phyloP scores from a whole-genome alignment of 192 early-diverging fungal species.

The Umbelopsis sp. region DNA sequence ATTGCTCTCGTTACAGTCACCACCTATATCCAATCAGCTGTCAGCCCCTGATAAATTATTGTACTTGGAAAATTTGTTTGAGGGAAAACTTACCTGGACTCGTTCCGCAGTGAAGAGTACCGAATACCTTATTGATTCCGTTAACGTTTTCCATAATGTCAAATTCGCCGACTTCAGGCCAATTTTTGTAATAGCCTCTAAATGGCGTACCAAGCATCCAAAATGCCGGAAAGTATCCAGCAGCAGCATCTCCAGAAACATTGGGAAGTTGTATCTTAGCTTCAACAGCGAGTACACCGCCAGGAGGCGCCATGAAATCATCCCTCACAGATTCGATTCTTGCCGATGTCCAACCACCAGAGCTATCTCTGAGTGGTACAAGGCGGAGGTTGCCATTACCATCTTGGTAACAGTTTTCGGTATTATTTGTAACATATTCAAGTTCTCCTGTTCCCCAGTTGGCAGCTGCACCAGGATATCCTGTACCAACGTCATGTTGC shows the following conservation, averaged over 20 bases:
- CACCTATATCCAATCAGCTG: neutral
- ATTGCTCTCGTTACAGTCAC: neutral
- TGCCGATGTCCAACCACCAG: neutral
- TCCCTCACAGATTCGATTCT: neutral
- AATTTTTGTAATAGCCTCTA: neutral
- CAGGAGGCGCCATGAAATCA: neutral
- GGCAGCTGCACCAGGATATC: neutral
- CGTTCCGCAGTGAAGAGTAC: neutral
- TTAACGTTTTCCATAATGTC: slow-evolving; percentile 11
- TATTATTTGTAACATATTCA: neutral
- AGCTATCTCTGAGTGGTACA: neutral
- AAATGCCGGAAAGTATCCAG: slow-evolving; percentile 7
- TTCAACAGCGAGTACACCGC: neutral
- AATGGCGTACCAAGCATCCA: slow-evolving; percentile 7
- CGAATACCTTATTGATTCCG: neutral
- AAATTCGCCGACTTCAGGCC: neutral
- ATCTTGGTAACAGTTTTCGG: slow-evolving; percentile 3
- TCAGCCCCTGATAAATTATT: neutral
- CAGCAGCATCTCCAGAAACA: slow-evolving; percentile 1
- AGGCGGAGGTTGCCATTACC: neutral
- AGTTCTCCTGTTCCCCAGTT: slow-evolving; percentile 7
- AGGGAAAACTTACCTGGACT: neutral
- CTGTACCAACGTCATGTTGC: neutral
- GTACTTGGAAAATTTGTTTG: neutral
- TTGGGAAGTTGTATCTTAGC: neutral